Conservation (phyloP, 2,329 filamentous ascomycete genomes). For the Trichophyton verrucosum region DNA sequence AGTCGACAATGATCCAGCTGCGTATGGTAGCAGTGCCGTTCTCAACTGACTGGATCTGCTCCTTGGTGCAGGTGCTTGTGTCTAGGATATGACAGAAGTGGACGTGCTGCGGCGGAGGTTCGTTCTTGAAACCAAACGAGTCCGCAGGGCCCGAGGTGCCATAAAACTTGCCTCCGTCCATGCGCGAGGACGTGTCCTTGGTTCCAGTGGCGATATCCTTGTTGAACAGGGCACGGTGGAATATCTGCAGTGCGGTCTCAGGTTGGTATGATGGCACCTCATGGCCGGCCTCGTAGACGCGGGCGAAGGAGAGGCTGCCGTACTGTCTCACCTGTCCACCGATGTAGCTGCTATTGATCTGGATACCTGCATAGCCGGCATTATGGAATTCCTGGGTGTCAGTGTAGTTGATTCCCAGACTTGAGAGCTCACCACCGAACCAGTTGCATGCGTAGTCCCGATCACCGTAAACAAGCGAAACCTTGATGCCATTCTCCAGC, state of each 20-base stretch:
- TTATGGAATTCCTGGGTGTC: constrained; percentile 33
- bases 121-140: neutral
- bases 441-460: constrained; percentile 45
- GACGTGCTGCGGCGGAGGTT: neutral
- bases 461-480: constrained; percentile 42
- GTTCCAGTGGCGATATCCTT: constrained; percentile 25
- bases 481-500: constrained; percentile 39
- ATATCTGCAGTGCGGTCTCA: constrained; percentile 27
- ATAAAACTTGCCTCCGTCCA: neutral
- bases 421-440: constrained; percentile 44
- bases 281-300: constrained; percentile 39
- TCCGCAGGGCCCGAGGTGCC: neutral
- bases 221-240: constrained; percentile 24
- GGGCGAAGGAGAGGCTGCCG: constrained; percentile 38
- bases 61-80: neutral
- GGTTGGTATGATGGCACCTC: constrained; percentile 25
- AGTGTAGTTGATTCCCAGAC: constrained; percentile 38
- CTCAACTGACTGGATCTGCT: neutral
- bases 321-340: constrained; percentile 38
- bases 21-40: neutral
- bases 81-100: neutral
- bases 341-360: constrained; percentile 31
- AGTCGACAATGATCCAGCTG: neutral
- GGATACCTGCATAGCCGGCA: constrained; percentile 38
- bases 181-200: neutral